A percentile compares a stretch with the other conserved stretches of the same genome.
phyloP scores from a whole-genome alignment of 352 stramenopile species.

The Pythium pectinolyticum region DNA sequence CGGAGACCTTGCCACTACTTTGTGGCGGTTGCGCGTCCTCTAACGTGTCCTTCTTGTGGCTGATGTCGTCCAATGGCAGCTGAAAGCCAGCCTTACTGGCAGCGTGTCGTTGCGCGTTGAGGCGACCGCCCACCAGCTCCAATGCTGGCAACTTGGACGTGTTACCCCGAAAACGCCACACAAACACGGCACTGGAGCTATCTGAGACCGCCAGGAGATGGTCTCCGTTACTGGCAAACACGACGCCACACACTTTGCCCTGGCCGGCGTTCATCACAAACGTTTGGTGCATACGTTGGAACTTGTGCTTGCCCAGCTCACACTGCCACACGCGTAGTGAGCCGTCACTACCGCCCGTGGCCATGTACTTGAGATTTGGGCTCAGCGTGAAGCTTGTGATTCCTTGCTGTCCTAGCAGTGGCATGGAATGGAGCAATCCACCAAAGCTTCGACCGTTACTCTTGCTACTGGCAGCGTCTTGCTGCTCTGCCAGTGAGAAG shows the following conservation, averaged over 20 bases:
- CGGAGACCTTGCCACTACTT: not conserved
- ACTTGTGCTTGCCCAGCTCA: slow-evolving; percentile 44
- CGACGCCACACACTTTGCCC: slow-evolving; percentile 36
- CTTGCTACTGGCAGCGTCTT: no score
- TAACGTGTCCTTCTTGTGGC: slow-evolving; percentile 15
- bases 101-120: not conserved
- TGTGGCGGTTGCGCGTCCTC: not conserved
- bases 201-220: slow-evolving; percentile 41
- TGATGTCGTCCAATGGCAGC: slow-evolving; percentile 3
- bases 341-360: slow-evolving; percentile 50
- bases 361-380: slow-evolving; percentile 67
- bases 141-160: slow-evolving; percentile 17
- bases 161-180: slow-evolving; percentile 66
- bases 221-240: slow-evolving; percentile 46
- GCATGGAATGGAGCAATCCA: slow-evolving; percentile 49
- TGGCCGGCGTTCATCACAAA: slow-evolving; percentile 46
- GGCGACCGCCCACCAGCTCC: not conserved
- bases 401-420: slow-evolving; percentile 47
- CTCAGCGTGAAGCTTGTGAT: slow-evolving; percentile 54
- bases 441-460: slow-evolving; percentile 21
- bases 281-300: slow-evolving; percentile 51
- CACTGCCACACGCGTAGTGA: slow-evolving; percentile 69
- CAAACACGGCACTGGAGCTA: slow-evolving; percentile 45
- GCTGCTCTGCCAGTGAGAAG: slow-evolving; percentile 40
- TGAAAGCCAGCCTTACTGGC: not conserved